Percentiles rank a stretch among this genome's conserved stretches.
Conservation (phyloP, 78 protist genomes). For the Dictyostelium capitatum region DNA sequence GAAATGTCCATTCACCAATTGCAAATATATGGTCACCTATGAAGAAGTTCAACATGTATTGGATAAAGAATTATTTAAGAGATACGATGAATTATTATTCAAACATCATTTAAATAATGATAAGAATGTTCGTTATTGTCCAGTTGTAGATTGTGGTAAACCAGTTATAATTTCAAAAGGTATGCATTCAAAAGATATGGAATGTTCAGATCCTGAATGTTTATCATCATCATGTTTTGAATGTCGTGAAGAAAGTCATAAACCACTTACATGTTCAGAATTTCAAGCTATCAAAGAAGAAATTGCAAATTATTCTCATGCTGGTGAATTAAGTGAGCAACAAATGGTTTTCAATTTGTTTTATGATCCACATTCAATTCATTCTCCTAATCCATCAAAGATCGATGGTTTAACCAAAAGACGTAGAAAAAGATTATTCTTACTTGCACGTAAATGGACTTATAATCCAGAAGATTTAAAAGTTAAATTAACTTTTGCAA, state of each 20-base stretch:
- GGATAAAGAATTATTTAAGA: not conserved
- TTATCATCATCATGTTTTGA: slow-evolving; percentile 10
- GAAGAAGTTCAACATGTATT: slow-evolving; percentile 53
- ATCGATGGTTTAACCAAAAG: not conserved
- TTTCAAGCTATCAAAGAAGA: not conserved
- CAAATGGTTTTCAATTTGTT: not conserved
- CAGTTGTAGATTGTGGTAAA: slow-evolving; percentile 17
- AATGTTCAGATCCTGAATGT: slow-evolving; percentile 13
- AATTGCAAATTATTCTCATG: not conserved
- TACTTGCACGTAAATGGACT: not conserved
- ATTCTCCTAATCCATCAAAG: no score
- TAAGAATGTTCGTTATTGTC: slow-evolving; percentile 27
- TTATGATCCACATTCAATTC: no score
- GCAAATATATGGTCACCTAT: slow-evolving; percentile 13
- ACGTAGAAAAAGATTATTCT: not conserved
- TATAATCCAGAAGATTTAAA: not conserved
- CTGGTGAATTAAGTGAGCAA: not conserved
- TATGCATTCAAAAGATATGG: not conserved
- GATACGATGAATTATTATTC: slow-evolving; percentile 14
- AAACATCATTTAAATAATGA: not conserved
- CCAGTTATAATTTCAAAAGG: not conserved
- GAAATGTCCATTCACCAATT: slow-evolving; percentile 47
- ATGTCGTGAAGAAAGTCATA: slow-evolving; percentile 42
- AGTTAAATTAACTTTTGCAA: not conserved
- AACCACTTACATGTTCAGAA: slow-evolving; percentile 12